A percentile compares a stretch with the other conserved stretches of the same genome.
phyloP scores from a whole-genome alignment of 768 basidiomycete species.

The Boletus rufocinnamomeus region DNA sequence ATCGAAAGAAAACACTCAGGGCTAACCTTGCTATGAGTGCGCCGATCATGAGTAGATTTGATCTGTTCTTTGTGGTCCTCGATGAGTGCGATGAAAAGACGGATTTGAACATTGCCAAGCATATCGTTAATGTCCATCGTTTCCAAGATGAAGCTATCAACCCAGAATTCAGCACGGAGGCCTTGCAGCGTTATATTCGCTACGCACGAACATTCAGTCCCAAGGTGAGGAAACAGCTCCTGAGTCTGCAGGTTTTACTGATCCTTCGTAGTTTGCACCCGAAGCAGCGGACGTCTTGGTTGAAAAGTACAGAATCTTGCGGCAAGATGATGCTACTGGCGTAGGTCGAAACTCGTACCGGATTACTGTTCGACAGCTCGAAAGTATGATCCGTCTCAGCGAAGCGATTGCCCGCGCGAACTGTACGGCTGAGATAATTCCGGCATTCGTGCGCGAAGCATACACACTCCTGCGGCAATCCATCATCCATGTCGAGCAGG shows the following conservation, averaged over 20 bases:
- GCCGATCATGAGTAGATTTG: slow-evolving; percentile 98
- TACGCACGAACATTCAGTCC: slow-evolving; percentile 98
- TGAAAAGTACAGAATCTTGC: slow-evolving; percentile 88
- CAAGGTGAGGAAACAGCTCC: slow-evolving; percentile 54
- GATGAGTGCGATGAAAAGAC: slow-evolving; percentile 95
- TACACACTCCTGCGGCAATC: slow-evolving; percentile 93
- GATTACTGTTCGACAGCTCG: slow-evolving; percentile 96
- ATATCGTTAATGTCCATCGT: slow-evolving; percentile 97
- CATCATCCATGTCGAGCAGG: slow-evolving; percentile 99
- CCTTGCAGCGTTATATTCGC: slow-evolving; percentile 93
- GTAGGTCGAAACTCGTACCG: slow-evolving; percentile 90
- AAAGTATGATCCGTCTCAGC: slow-evolving; percentile 96
- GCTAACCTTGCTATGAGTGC: slow-evolving; percentile 97
- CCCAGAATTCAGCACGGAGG: slow-evolving; percentile 97
- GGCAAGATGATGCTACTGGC: slow-evolving; percentile 92
- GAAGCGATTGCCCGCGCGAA: slow-evolving; percentile 98
- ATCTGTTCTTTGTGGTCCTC: slow-evolving; percentile 96
- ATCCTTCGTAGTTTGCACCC: slow-evolving; percentile 70
- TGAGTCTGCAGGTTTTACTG: neutral
- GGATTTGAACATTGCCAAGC: slow-evolving; percentile 91
- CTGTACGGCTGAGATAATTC: slow-evolving; percentile 95
- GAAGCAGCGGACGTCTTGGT: slow-evolving; percentile 93
- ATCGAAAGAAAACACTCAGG: slow-evolving; percentile 87
- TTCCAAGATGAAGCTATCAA: slow-evolving; percentile 93
- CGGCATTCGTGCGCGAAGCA: slow-evolving; percentile 93